phyloP scores from a whole-genome alignment of 2,329 filamentous ascomycete genomes.

The Fusarium temperatum region DNA sequence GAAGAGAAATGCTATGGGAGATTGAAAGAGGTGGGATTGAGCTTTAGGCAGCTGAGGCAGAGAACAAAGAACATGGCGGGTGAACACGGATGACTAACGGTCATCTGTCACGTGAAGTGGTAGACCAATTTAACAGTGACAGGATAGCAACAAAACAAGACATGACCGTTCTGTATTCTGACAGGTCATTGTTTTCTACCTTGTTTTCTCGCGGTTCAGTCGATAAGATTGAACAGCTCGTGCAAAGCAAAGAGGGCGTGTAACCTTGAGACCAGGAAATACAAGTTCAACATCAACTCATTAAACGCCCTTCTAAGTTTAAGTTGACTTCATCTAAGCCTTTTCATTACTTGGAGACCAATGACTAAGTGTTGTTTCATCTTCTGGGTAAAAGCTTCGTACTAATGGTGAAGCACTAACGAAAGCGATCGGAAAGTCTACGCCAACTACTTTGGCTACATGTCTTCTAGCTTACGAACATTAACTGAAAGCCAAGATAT shows the following conservation, averaged over 20 bases:
- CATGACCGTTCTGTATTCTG: not conserved
- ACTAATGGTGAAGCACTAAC: too few relatives aligned
- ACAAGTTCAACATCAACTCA: not conserved
- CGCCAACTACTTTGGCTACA: too few relatives aligned
- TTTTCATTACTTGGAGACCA: too few relatives aligned
- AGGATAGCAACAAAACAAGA: fast-evolving
- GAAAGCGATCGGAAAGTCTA: fast-evolving
- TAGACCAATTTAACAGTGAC: fast-evolving
- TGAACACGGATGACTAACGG: not conserved
- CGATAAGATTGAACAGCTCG: fast-evolving
- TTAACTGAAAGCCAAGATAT: too few relatives aligned
- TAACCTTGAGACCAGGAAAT: too few relatives aligned
- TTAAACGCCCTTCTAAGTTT: too few relatives aligned
- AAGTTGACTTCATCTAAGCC: too few relatives aligned
- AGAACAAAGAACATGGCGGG: not conserved
- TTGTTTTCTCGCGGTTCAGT: too few relatives aligned
- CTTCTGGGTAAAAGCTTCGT: too few relatives aligned
- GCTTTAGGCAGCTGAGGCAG: not conserved
- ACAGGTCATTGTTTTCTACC: not conserved
- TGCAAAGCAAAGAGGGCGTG: not conserved
- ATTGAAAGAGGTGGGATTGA: not conserved
- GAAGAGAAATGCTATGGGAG: too few relatives aligned
- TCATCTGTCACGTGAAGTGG: not conserved
- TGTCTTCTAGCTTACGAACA: too few relatives aligned
- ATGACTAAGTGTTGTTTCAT: too few relatives aligned